A percentile compares a stretch with the other conserved stretches of the same genome.
These are phyloP conservation scores for Lepiota venenata DNA, from an alignment of 768 basidiomycete species.

Conservation along the genomic window DNA sequence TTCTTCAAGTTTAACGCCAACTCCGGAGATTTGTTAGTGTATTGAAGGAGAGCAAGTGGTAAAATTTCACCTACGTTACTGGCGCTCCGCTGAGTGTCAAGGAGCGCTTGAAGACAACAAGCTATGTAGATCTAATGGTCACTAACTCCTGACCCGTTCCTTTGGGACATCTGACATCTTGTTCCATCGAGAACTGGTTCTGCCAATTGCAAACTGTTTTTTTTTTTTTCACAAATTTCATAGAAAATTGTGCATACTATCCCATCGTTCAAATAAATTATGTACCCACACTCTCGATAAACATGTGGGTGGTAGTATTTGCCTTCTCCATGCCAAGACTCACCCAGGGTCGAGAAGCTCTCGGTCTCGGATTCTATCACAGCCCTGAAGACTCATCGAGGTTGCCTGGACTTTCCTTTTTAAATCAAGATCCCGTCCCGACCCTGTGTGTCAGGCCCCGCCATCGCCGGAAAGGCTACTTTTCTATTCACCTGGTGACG, in stretches of 20 bases:
- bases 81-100: conserved; percentile 8
- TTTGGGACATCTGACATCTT: neutral
- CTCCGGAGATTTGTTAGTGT: too few relatives aligned
- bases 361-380: conserved; percentile 1
- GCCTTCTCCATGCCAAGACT: too few relatives aligned
- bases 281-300: too few relatives aligned
- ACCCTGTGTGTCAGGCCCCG: conserved; percentile 7
- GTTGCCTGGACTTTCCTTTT: neutral
- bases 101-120: neutral
- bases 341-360: neutral
- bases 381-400: neutral
- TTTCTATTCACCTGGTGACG: neutral
- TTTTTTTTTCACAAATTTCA: too few relatives aligned
- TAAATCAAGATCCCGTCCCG: neutral
- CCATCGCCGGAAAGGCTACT: neutral
- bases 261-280: too few relatives aligned
- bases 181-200: too few relatives aligned
- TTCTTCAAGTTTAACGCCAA: too few relatives aligned
- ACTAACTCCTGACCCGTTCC: neutral
- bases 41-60: neutral
- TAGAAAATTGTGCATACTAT: too few relatives aligned
- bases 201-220: too few relatives aligned
- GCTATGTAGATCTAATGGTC: too few relatives aligned
- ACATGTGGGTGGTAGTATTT: too few relatives aligned
- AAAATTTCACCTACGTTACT: neutral